Percentiles rank a stretch among this genome's conserved stretches.
phyloP scores from a whole-genome alignment of 495 filamentous ascomycete genomes.

The Penicillium roqueforti region DNA sequence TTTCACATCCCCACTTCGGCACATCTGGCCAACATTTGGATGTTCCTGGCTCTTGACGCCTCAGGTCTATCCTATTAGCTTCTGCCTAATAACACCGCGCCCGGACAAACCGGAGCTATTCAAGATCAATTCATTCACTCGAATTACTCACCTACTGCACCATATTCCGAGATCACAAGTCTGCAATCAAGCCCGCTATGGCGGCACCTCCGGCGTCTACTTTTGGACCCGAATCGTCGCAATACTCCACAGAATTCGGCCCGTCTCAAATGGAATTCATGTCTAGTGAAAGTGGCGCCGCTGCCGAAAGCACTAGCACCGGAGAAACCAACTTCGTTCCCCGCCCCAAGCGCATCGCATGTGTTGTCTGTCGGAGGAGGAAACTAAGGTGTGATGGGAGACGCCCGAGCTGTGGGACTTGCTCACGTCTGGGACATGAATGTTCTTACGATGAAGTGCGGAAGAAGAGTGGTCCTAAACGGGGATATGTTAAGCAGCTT shows the following conservation, averaged over 20 bases:
- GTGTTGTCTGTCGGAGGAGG: constrained; percentile 88
- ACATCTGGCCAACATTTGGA: constrained; percentile 4
- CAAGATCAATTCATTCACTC: constrained; percentile 9
- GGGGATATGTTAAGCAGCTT: constrained; percentile 96
- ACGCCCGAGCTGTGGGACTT: constrained; percentile 87
- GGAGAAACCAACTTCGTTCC: constrained; percentile 62
- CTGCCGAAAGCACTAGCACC: constrained; percentile 33
- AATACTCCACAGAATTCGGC: constrained; percentile 30
- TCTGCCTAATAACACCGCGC: constrained; percentile 1
- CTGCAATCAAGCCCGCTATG: constrained; percentile 16
- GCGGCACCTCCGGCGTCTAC: constrained; percentile 17
- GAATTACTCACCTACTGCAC: constrained; percentile 12
- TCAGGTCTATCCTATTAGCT: background rate
- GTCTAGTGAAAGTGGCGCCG: constrained; percentile 28
- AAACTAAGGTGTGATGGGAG: constrained; percentile 77
- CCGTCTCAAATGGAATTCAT: constrained; percentile 27
- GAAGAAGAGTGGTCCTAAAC: constrained; percentile 96
- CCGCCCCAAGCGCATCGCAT: constrained; percentile 92
- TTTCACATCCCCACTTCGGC: constrained; percentile 9
- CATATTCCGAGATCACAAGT: background rate
- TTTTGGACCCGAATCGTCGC: constrained; percentile 50
- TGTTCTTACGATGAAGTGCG: constrained; percentile 95
- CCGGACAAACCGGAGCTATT: constrained; percentile 9
- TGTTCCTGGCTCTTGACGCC: constrained; percentile 3
- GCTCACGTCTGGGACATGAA: constrained; percentile 78